Evolutionary conservation across 1,284 basidiomycete species (phyloP), one percentile per base, ranked within the genome.

Genomic region (Cronartium quercuum): DNA sequence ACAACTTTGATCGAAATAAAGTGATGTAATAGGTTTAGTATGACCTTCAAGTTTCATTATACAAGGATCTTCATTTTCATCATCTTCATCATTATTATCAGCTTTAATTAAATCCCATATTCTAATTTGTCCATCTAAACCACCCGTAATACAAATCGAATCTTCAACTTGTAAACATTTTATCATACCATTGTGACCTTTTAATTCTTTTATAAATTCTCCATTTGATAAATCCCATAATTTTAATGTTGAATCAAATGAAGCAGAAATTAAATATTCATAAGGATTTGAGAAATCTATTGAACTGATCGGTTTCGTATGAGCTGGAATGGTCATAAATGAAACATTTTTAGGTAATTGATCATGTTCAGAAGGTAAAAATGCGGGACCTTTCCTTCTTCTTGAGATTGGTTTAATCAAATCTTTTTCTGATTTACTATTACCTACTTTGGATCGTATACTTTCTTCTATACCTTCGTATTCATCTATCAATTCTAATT

Each of bases 231-330:
- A 83, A 82, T 94, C 92, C 92, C 92, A 95, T n/a, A 94, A 88
- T 3, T 89, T 87, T 78, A 91, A 84, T 29, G 83, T 79, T 71
- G 85, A 83, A 78, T 87, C 86, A 58, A 83, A 88, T 0, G 91
- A 89, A 1, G 92, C 89, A 62, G 88, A 92, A 66, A 98, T 92
- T 38, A 97, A 87, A 12, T 90, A 91, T 42, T 94, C 95, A 80
- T 98, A 98, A 10, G 95, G 95, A 81, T 97, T 94, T 21, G 92
- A 93, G 81, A 98, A 93, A 83, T 98, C 95, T 44, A 98, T 86
- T 1, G 92, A 89, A 0, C 89, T 89, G 79, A 98, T 89, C 1
- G 93, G 90, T 0, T 88, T 88, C 0, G 87, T 84, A 80, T 98
- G 94, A 42, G 87, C 88, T 41, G 88, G 85, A 42, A 98, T 84